These are phyloP conservation scores for Boletus barrowsii DNA, from an alignment of 768 basidiomycete species.

Conservation along the genomic window DNA sequence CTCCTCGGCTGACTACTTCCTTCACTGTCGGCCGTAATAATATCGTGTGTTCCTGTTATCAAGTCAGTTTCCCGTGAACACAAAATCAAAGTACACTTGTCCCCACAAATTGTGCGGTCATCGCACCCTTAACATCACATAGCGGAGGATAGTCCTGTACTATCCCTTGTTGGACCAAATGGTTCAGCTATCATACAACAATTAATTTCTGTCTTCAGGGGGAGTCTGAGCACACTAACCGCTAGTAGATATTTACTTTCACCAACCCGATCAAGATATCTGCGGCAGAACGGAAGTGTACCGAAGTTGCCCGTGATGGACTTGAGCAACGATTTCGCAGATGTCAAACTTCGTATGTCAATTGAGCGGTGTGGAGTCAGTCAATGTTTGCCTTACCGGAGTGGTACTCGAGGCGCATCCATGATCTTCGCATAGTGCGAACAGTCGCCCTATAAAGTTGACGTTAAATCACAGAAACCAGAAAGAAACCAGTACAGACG, in stretches of 20 bases:
- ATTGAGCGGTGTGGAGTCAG: neutral
- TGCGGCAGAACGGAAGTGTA: conserved; percentile 90
- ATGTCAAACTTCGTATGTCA: conserved; percentile 57
- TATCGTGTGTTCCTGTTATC: conserved; percentile 76
- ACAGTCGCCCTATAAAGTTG: conserved; percentile 67
- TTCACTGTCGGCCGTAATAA: conserved; percentile 80
- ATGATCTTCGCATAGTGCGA: conserved; percentile 85
- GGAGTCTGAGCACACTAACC: conserved; percentile 40
- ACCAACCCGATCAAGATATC: conserved; percentile 90
- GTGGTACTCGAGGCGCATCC: conserved; percentile 67
- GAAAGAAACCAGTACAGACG: conserved; percentile 38
- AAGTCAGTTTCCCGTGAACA: conserved; percentile 2
- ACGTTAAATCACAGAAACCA: neutral
- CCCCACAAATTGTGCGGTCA: conserved; percentile 92
- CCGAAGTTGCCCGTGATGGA: conserved; percentile 92
- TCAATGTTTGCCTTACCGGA: conserved; percentile 52
- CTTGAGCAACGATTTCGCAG: conserved; percentile 82
- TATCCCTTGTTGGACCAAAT: conserved; percentile 83
- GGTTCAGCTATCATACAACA: conserved; percentile 60
- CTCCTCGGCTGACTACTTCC: conserved; percentile 80
- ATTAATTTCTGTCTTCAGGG: neutral
- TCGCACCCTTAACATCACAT: conserved; percentile 76
- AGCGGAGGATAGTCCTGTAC: conserved; percentile 93
- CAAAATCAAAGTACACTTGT: neutral
- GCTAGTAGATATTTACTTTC: conserved; percentile 93